Evolutionary conservation across 2,329 filamentous ascomycete species (phyloP), one percentile per base, ranked within the genome.

Genomic region (Dothideomycetes sp.): DNA sequence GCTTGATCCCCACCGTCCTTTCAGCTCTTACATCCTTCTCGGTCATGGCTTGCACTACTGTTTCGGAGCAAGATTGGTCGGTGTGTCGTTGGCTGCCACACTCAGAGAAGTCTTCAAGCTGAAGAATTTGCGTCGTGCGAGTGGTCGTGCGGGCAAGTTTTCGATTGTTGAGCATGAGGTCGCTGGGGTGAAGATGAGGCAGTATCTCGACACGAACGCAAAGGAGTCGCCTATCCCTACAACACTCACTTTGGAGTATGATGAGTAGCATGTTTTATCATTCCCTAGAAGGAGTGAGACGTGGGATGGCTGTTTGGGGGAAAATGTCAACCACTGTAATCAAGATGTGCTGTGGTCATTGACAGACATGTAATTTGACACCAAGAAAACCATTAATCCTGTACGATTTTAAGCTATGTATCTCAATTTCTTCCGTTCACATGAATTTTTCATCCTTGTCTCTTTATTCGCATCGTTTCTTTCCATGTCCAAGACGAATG

Each of bases 121-220:
- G 23, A 65, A 63, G 57, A 64, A 65, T 41, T 9, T 68, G 3
- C 53, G 64, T 7, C 51, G 64, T 25, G 63, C 62, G 1, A 31
- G 46, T 7, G 64, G 64, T 2, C 51, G 49, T 23, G 53, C 53
- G 19, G 65, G 65, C 0, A 47, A 57, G 13, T 70, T 73, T 38
- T 58, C 53, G 2, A 57, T 59, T 9, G 61, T 67, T 0, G 62
- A 70, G 45, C 60, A 67, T 38, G 57, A 68, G 13, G 52, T 72
- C 49, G 68, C 63, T 6, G 69, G 68, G 2, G 59, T 71, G 2
- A 63, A 62, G 36, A 64, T 70, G 58, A 62, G 62, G 51, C 55
- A 63, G 38, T 73, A 71, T 47, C 52, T 73, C 30, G 69, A 73
- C 58, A 57, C 56, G 6, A 68, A 61, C 49, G 58, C 68, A 8